A percentile compares a stretch with the other conserved stretches of the same genome.
Evolutionary conservation across 257 asterid genomes (phyloP).

Genomic region (Orobanche coerulescens): DNA sequence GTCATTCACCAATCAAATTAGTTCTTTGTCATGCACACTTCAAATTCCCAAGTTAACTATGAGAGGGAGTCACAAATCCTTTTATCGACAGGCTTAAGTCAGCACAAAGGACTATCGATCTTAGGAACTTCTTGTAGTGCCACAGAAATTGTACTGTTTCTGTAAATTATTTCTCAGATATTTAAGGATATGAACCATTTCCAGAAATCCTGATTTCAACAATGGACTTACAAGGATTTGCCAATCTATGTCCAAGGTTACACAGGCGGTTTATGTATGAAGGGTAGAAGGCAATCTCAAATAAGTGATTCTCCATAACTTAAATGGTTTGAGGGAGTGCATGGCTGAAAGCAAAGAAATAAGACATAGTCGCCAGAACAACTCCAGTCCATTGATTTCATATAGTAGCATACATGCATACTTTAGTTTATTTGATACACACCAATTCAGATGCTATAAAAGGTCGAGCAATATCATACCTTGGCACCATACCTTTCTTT

Average conservation of each 20-base stretch:
- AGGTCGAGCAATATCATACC: constrained; percentile 46
- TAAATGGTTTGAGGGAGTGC: not conserved
- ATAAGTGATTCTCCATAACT: not conserved
- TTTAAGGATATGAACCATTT: not conserved
- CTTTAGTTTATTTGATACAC: not conserved
- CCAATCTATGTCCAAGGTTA: not conserved
- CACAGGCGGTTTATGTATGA: not conserved
- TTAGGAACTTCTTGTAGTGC: not conserved
- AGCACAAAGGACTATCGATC: not conserved
- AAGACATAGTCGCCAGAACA: not conserved
- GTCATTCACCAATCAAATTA: not conserved
- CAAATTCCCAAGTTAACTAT: not conserved
- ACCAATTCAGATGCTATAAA: constrained; percentile 18
- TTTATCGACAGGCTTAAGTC: not conserved
- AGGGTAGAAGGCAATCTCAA: not conserved
- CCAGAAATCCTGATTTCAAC: not conserved
- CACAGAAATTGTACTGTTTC: not conserved
- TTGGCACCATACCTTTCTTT: constrained; percentile 96
- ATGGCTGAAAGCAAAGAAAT: not conserved
- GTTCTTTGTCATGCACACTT: not conserved
- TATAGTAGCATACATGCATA: constrained; percentile 9
- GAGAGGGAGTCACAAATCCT: not conserved
- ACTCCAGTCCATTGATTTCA: not conserved
- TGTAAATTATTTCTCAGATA: not conserved
- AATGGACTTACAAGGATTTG: not conserved